phyloP scores from a whole-genome alignment of 441 rosid species.

The Aquilaria agallochum region DNA sequence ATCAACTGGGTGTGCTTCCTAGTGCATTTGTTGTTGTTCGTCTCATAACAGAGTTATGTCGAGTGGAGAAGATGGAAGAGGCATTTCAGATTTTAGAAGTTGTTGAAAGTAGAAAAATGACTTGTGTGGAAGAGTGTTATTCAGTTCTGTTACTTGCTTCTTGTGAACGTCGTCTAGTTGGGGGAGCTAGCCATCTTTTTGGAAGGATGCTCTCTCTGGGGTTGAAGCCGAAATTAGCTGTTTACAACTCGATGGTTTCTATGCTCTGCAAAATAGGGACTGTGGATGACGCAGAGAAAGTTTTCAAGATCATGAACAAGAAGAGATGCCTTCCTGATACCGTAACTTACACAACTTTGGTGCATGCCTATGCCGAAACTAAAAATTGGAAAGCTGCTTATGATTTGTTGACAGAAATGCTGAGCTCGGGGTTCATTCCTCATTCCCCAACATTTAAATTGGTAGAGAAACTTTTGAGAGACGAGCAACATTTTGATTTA shows the following conservation, averaged over 20 bases:
- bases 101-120: slow-evolving; percentile 21
- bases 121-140: slow-evolving; percentile 22
- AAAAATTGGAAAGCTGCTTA: slow-evolving; percentile 24
- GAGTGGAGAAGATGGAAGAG: slow-evolving; percentile 15
- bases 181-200: slow-evolving; percentile 18
- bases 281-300: slow-evolving; percentile 22
- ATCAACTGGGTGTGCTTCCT: slow-evolving; percentile 17
- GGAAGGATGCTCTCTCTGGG: slow-evolving; percentile 25
- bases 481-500: slow-evolving; percentile 22
- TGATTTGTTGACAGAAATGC: slow-evolving; percentile 20
- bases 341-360: slow-evolving; percentile 22
- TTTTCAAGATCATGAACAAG: slow-evolving; percentile 24
- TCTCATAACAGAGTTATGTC: slow-evolving; percentile 22
- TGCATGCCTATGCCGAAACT: slow-evolving; percentile 21
- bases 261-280: slow-evolving; percentile 24
- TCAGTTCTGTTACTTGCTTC: slow-evolving; percentile 17
- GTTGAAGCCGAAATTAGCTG: slow-evolving; percentile 22
- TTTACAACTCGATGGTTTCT: slow-evolving; percentile 24
- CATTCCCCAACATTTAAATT: slow-evolving; percentile 18
- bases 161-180: slow-evolving; percentile 17
- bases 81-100: slow-evolving; percentile 16
- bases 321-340: slow-evolving; percentile 24
- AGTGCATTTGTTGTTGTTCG: slow-evolving; percentile 22
- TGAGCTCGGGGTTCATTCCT: slow-evolving; percentile 22
- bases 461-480: slow-evolving; percentile 22